phyloP scores from a whole-genome alignment of 139 green algal species.

The Limnomonas spitsbergensis region DNA sequence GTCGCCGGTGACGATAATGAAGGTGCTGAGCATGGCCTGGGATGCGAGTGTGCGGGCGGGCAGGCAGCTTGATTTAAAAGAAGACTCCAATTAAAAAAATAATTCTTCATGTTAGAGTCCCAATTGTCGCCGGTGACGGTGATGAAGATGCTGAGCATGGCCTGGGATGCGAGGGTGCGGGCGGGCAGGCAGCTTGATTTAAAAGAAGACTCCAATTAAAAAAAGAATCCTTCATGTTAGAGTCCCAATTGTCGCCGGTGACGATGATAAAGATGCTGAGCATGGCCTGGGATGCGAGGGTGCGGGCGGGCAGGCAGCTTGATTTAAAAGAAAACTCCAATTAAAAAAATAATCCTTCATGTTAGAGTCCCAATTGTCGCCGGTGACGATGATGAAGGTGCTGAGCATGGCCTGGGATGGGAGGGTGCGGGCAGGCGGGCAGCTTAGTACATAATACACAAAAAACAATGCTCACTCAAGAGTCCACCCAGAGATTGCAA shows the following conservation, averaged over 20 bases:
- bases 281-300: neutral
- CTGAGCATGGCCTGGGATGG: neutral
- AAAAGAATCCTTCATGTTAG: neutral
- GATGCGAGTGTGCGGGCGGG: neutral
- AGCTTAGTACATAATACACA: too few species aligned
- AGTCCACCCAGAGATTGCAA: too few species aligned
- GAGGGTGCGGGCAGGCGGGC: neutral
- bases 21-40: neutral
- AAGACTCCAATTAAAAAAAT: too few species aligned
- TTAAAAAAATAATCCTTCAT: too few species aligned
- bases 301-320: too few species aligned
- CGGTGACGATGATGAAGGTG: slow-evolving; percentile 5
- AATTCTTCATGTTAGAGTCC: neutral
- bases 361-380: neutral
- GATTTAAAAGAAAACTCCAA: too few species aligned
- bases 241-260: neutral
- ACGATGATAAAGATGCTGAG: slow-evolving; percentile 3
- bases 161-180: neutral
- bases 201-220: too few species aligned
- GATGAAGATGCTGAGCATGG: neutral
- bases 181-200: too few species aligned
- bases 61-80: too few species aligned
- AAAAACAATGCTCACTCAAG: too few species aligned
- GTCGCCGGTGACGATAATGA: slow-evolving; percentile 4
- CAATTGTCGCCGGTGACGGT: slow-evolving; percentile 2